phyloP scores from a whole-genome alignment of 495 filamentous ascomycete genomes.

The Tetracladium setigerum region DNA sequence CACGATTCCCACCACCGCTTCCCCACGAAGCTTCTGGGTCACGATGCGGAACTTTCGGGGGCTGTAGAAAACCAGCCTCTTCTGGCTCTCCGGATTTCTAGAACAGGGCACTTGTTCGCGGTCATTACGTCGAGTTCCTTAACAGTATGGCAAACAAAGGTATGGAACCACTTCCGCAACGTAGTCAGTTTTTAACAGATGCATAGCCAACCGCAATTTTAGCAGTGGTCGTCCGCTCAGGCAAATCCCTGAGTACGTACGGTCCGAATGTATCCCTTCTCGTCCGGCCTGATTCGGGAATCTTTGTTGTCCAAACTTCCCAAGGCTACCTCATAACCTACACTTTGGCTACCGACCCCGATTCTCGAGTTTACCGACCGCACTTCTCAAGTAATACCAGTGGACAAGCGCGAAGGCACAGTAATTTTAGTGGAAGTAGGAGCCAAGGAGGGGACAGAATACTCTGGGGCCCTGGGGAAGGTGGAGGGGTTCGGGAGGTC shows the following conservation, averaged over 20 bases:
- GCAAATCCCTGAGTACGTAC: conserved; percentile 70
- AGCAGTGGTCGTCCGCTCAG: conserved; percentile 74
- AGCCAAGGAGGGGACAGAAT: conserved; percentile 48
- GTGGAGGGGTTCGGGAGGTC: conserved; percentile 75
- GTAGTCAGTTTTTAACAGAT: conserved; percentile 14
- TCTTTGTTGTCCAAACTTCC: conserved; percentile 85
- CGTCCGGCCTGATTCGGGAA: conserved; percentile 83
- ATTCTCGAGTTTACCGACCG: conserved; percentile 76
- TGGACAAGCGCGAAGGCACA: conserved; percentile 63
- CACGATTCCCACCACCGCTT: conserved; percentile 30
- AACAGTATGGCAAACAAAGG: conserved; percentile 92
- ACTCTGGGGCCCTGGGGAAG: conserved; percentile 58
- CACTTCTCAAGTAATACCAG: conserved; percentile 60
- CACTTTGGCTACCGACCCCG: conserved; percentile 76
- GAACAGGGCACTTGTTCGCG: conserved; percentile 80
- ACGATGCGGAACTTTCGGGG: conserved; percentile 13
- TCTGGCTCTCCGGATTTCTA: conserved; percentile 66
- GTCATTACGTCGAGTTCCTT: conserved; percentile 77
- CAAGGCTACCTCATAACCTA: conserved; percentile 91
- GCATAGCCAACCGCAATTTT: conserved; percentile 80
- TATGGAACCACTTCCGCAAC: conserved; percentile 30
- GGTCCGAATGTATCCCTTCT: conserved; percentile 77
- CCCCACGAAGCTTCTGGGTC: conserved; percentile 10
- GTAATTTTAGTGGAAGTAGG: conserved; percentile 52
- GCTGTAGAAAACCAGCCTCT: conserved; percentile 46